These are phyloP conservation scores for Sporothrix brunneoviolacea DNA, from an alignment of 2,329 filamentous ascomycete genomes.

Conservation along the genomic window DNA sequence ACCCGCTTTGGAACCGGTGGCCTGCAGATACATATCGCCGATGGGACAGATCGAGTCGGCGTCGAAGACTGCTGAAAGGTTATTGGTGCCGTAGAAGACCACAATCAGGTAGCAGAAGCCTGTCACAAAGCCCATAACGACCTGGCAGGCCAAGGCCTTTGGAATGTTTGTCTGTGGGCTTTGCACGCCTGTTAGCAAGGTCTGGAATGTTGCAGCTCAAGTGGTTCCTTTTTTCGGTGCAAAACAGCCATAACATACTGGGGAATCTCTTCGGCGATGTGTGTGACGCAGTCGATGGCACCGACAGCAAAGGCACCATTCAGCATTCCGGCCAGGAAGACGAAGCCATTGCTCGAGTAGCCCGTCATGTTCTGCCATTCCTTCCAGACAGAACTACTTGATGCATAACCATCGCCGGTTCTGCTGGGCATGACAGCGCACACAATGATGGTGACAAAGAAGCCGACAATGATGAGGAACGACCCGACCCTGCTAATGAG, in stretches of 20 bases:
- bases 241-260: too few species aligned
- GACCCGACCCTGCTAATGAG: constrained; percentile 48
- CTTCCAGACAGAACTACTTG: constrained; percentile 33
- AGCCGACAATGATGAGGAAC: constrained; percentile 48
- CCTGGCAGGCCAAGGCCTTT: constrained; percentile 43
- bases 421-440: constrained; percentile 25
- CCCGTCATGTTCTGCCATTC: constrained; percentile 34
- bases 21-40: constrained; percentile 58
- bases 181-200: too few species aligned
- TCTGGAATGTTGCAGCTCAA: too few species aligned
- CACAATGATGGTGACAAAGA: constrained; percentile 28
- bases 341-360: constrained; percentile 33
- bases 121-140: constrained; percentile 44
- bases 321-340: constrained; percentile 37
- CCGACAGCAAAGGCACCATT: constrained; percentile 66
- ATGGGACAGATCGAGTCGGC: constrained; percentile 49
- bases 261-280: constrained; percentile 61
- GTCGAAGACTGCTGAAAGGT: constrained; percentile 43
- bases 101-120: constrained; percentile 46
- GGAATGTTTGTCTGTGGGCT: constrained; percentile 47
- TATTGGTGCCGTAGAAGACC: constrained; percentile 53
- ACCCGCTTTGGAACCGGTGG: constrained; percentile 43
- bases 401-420: constrained; percentile 39
- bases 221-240: too few species aligned
- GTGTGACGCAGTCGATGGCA: constrained; percentile 57